Conservation (phyloP, 169 alveolate genomes). For the Neospora caninum region DNA sequence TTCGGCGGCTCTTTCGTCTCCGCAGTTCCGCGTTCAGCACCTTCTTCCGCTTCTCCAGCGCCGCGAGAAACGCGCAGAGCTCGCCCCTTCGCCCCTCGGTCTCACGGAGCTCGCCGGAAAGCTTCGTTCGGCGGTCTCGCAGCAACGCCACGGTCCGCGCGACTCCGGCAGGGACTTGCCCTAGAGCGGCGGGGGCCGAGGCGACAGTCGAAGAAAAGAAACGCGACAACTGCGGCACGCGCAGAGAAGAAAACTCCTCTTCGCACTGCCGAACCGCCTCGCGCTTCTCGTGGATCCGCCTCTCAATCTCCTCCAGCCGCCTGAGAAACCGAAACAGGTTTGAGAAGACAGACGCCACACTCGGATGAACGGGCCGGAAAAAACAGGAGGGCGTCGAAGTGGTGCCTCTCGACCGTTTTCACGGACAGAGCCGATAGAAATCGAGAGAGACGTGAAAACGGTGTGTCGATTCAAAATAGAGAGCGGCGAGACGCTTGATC, state of each 20-base stretch:
- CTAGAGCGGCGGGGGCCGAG: background rate
- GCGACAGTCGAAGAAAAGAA: background rate
- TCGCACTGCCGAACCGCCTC: background rate
- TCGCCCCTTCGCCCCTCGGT: background rate
- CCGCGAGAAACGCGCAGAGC: background rate
- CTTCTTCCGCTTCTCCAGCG: background rate
- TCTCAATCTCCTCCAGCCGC: constrained; percentile 15
- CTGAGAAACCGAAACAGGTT: background rate
- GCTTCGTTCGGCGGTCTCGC: background rate
- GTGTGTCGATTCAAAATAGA: too few species aligned
- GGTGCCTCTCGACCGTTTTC: too few species aligned
- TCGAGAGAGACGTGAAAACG: too few species aligned
- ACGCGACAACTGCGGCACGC: background rate
- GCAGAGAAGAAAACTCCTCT: background rate
- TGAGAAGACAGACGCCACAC: background rate
- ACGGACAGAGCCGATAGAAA: too few species aligned
- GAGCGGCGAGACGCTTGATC: too few species aligned
- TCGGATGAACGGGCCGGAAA: too few species aligned
- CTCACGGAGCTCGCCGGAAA: background rate
- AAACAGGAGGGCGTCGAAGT: too few species aligned
- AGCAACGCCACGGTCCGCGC: background rate
- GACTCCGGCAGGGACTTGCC: background rate
- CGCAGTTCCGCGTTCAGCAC: background rate
- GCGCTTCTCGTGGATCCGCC: constrained; percentile 6
- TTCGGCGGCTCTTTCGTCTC: background rate